Percentiles rank a stretch among this genome's conserved stretches.
phyloP scores from a whole-genome alignment of 2,329 filamentous ascomycete species.

The Sporothrix brunneoviolacea region DNA sequence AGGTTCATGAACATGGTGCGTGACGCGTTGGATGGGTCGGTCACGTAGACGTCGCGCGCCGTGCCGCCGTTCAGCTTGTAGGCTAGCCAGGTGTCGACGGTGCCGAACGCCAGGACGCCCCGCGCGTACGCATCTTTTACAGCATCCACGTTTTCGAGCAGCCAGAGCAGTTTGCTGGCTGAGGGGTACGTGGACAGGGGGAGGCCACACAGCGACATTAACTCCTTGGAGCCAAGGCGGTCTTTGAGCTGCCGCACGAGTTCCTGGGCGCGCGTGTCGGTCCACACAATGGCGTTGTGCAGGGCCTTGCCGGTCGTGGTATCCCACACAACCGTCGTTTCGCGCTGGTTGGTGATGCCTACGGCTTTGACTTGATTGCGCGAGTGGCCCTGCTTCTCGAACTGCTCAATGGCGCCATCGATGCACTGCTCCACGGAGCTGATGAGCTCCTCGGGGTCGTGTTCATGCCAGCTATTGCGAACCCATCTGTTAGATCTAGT shows the following conservation, averaged over 20 bases:
- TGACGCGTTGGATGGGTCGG: conserved; percentile 81
- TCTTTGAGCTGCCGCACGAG: conserved; percentile 72
- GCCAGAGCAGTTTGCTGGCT: conserved; percentile 80
- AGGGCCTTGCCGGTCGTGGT: conserved; percentile 71
- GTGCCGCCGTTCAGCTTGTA: conserved; percentile 74
- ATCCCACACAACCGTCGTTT: conserved; percentile 85
- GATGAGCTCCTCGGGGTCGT: conserved; percentile 73
- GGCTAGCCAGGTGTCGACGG: conserved; percentile 81
- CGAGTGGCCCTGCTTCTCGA: conserved; percentile 61
- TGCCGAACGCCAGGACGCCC: conserved; percentile 75
- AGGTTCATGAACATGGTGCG: conserved; percentile 95
- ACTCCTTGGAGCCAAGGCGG: conserved; percentile 58
- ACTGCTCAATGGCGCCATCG: conserved; percentile 64
- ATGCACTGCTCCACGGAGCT: conserved; percentile 73
- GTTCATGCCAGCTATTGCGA: conserved; percentile 90
- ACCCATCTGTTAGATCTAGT: too few species aligned
- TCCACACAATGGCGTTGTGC: conserved; percentile 84
- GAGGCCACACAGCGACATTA: conserved; percentile 67
- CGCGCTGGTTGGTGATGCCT: conserved; percentile 85
- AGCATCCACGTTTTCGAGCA: conserved; percentile 62
- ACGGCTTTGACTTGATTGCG: conserved; percentile 65
- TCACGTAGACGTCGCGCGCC: conserved; percentile 62
- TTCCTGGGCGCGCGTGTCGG: conserved; percentile 70
- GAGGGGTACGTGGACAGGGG: conserved; percentile 85
- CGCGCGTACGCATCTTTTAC: conserved; percentile 71